Evolutionary conservation across 768 basidiomycete genomes (phyloP).

Genomic region (Kwoniella bestiolae): DNA sequence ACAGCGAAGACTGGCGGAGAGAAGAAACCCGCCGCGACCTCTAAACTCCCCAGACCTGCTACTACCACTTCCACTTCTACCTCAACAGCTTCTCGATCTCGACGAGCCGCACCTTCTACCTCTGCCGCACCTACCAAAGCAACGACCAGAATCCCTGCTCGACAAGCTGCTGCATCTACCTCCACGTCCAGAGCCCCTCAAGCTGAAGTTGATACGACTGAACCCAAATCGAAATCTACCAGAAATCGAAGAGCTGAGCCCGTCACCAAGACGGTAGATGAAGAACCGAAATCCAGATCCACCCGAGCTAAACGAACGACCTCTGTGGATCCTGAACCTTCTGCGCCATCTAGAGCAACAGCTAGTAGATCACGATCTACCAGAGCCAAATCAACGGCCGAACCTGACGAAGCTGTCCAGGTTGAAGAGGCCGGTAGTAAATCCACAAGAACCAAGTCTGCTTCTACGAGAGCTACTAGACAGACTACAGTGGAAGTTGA

Average conservation of each 20-base stretch:
- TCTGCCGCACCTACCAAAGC: slow-evolving; percentile 3
- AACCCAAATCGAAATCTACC: background rate
- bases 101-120: background rate
- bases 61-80: background rate
- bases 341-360: background rate
- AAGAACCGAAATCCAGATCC: slow-evolving; percentile 4
- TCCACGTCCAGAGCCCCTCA: too few species aligned
- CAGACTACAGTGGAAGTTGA: background rate
- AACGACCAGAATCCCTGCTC: slow-evolving; percentile 4
- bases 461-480: slow-evolving; percentile 7
- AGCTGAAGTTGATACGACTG: background rate
- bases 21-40: background rate
- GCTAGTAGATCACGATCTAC: slow-evolving; percentile 13
- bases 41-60: slow-evolving; percentile 6
- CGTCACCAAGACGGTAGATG: background rate
- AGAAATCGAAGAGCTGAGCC: background rate
- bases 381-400: slow-evolving; percentile 15
- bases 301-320: slow-evolving; percentile 6
- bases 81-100: slow-evolving; percentile 2
- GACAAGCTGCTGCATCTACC: background rate
- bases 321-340: background rate
- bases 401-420: slow-evolving; percentile 11
- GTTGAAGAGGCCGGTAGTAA: background rate
- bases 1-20: background rate
- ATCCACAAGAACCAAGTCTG: slow-evolving; percentile 4